phyloP scores from a whole-genome alignment of 495 filamentous ascomycete genomes.

The Choiromyces venosus region DNA sequence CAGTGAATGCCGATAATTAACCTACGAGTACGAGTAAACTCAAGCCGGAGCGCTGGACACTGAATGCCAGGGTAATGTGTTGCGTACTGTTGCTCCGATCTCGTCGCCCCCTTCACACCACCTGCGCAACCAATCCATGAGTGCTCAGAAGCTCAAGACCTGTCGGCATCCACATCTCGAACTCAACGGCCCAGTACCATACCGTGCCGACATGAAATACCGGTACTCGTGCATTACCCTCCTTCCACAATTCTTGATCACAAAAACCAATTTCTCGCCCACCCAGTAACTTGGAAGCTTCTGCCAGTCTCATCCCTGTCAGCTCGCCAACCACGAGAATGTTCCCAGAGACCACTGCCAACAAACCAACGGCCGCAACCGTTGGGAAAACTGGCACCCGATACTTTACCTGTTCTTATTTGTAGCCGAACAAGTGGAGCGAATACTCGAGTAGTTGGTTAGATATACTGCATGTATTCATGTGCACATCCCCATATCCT shows the following conservation, averaged over 20 bases:
- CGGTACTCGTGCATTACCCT: too few relatives aligned
- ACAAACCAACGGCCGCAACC: background rate
- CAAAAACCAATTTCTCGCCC: background rate
- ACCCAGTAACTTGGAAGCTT: background rate
- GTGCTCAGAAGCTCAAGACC: too few relatives aligned
- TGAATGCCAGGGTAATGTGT: too few relatives aligned
- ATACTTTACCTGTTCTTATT: too few relatives aligned
- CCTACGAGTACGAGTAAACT: background rate
- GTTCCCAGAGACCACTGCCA: background rate
- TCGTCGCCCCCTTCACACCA: too few relatives aligned
- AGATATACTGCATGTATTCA: background rate
- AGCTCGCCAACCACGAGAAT: background rate
- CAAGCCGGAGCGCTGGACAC: background rate
- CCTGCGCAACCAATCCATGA: too few relatives aligned
- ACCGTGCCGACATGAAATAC: too few relatives aligned
- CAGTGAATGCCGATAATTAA: background rate
- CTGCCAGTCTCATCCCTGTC: background rate
- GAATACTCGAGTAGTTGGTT: background rate
- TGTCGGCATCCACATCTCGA: too few relatives aligned
- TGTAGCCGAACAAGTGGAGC: background rate
- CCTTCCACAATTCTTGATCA: too few relatives aligned
- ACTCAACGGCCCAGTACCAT: too few relatives aligned
- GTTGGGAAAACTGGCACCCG: too few relatives aligned
- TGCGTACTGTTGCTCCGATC: too few relatives aligned
- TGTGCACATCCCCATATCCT: background rate